Conservation (phyloP, 2,329 filamentous ascomycete species). For the Davidsoniella neocaledoniae region DNA sequence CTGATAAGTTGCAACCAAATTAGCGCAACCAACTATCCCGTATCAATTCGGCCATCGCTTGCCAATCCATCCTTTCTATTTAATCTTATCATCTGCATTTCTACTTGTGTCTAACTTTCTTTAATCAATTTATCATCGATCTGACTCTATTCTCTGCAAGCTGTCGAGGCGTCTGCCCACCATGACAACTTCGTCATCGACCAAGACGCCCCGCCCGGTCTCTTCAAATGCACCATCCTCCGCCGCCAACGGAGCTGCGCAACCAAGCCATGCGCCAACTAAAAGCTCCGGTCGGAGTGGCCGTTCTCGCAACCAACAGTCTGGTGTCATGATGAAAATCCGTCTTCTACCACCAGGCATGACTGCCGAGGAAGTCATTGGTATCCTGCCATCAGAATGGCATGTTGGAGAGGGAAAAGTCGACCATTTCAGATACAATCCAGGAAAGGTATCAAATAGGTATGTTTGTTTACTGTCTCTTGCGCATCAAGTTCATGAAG, state of each 20-base stretch:
- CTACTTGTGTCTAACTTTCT: background rate
- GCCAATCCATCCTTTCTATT: no score
- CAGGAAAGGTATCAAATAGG: conserved; percentile 53
- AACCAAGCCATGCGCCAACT: background rate
- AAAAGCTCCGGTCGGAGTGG: background rate
- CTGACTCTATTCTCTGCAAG: background rate
- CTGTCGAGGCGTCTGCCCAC: background rate
- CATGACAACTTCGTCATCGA: conserved; percentile 4
- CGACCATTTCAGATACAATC: conserved; percentile 58
- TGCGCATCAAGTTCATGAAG: background rate
- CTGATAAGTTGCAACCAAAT: no score
- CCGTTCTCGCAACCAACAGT: conserved; percentile 15
- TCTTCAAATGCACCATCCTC: background rate
- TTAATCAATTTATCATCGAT: no score
- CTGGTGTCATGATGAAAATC: conserved; percentile 69
- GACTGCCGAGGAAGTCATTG: conserved; percentile 60
- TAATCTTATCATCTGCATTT: no score
- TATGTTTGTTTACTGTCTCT: conserved; percentile 1
- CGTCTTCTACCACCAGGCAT: conserved; percentile 75
- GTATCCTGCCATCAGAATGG: conserved; percentile 64
- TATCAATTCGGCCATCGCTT: no score
- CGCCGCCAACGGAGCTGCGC: background rate
- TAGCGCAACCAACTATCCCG: no score
- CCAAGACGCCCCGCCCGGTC: background rate
- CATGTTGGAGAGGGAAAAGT: conserved; percentile 62